Conservation (phyloP, 768 basidiomycete genomes). For the Agaricus blazei region DNA sequence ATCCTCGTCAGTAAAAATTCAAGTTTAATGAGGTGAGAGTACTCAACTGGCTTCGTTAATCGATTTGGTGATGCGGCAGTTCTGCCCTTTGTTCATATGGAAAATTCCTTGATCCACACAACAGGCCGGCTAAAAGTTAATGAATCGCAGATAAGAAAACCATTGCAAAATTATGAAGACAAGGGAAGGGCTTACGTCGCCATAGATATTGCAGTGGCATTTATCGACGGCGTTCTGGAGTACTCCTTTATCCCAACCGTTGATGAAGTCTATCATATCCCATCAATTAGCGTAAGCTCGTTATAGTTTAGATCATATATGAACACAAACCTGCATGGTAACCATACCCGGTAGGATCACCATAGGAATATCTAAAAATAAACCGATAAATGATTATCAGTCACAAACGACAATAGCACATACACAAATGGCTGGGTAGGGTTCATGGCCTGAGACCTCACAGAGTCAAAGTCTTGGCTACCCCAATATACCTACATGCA, state of each 20-base stretch:
- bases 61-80: conserved; percentile 40
- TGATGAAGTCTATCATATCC: conserved; percentile 38
- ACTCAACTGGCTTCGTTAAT: conserved; percentile 42
- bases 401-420: conserved; percentile 10
- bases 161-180: not conserved
- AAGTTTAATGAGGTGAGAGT: not conserved
- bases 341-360: conserved; percentile 62
- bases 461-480: conserved; percentile 27
- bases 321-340: conserved; percentile 44
- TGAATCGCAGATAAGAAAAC: conserved; percentile 4
- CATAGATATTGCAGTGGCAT: conserved; percentile 42
- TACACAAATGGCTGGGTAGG: conserved; percentile 49
- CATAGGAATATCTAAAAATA: conserved; percentile 36
- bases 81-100: conserved; percentile 31
- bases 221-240: conserved; percentile 51
- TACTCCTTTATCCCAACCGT: conserved; percentile 57
- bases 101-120: conserved; percentile 43
- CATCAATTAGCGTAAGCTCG: not conserved
- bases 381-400: not conserved
- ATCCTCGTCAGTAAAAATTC: conserved; percentile 1
- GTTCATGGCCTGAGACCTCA: conserved; percentile 39
- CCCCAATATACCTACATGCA: conserved; percentile 39
- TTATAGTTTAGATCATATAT: not conserved
- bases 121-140: conserved; percentile 29
- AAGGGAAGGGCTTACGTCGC: conserved; percentile 28